phyloP scores from a whole-genome alignment of 2,329 filamentous ascomycete species.

The Lithohypha guttulata region DNA sequence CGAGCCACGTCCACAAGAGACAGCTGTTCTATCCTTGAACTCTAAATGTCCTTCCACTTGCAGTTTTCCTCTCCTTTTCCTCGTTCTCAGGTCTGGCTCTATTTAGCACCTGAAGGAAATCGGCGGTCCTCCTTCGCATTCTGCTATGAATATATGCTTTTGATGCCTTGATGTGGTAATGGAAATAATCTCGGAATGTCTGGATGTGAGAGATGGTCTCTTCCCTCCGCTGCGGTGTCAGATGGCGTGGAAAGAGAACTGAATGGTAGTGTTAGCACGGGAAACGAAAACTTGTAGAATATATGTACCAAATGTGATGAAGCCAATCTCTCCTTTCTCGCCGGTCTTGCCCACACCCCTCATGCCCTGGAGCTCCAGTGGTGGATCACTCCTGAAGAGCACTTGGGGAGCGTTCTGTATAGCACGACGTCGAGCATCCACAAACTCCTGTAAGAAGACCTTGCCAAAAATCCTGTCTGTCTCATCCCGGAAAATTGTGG shows the following conservation, averaged over 20 bases:
- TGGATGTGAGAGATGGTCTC: slow-evolving; percentile 99
- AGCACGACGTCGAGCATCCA: slow-evolving; percentile 84
- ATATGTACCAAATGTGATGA: slow-evolving; percentile 84
- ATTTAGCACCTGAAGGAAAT: slow-evolving; percentile 97
- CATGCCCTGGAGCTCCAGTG: slow-evolving; percentile 78
- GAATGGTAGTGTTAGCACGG: slow-evolving; percentile 13
- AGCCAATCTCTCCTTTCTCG: slow-evolving; percentile 73
- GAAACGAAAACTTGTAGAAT: neutral
- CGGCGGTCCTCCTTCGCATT: slow-evolving; percentile 94
- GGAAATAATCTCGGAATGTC: slow-evolving; percentile 99
- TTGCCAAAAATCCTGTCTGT: slow-evolving; percentile 96
- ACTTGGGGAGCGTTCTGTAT: slow-evolving; percentile 99
- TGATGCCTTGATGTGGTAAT: slow-evolving; percentile 99
- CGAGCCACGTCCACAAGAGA: no score
- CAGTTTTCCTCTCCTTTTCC: slow-evolving; percentile 96
- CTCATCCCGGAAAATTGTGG: slow-evolving; percentile 94
- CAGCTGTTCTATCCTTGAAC: slow-evolving; percentile 42
- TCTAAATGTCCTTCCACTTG: slow-evolving; percentile 84
- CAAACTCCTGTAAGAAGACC: slow-evolving; percentile 97
- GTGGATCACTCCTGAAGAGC: slow-evolving; percentile 87
- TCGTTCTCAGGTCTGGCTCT: slow-evolving; percentile 90
- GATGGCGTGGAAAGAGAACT: slow-evolving; percentile 88
- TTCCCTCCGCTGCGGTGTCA: slow-evolving; percentile 78
- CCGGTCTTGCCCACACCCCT: slow-evolving; percentile 67
- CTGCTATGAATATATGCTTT: slow-evolving; percentile 98